Percentiles rank a stretch among this genome's conserved stretches.
Evolutionary conservation across 2,329 filamentous ascomycete species (phyloP).

Genomic region (Magnaporthiopsis poae): DNA sequence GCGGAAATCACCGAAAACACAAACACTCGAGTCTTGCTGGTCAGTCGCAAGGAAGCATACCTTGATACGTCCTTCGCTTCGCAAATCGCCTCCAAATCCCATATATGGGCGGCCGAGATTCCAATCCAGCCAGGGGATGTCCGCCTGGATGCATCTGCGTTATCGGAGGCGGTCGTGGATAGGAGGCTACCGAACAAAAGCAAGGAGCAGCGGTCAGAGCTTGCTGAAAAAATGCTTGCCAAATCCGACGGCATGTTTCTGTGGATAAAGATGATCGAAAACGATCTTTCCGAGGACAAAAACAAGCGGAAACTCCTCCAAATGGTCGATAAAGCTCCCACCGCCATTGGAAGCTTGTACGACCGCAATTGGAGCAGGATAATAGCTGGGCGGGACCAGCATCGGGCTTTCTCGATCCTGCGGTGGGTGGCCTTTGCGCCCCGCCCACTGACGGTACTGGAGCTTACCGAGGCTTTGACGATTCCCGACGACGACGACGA

Average conservation of each 20-base stretch:
- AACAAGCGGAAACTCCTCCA: background rate
- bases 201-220: background rate
- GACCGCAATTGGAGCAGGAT: background rate
- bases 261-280: background rate
- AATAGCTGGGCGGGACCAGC: too few species aligned
- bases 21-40: background rate
- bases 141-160: background rate
- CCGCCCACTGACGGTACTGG: background rate
- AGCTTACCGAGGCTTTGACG: background rate
- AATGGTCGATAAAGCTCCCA: background rate
- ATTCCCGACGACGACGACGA: background rate
- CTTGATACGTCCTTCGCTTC: background rate
- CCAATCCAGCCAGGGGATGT: background rate
- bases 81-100: too few species aligned
- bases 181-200: background rate
- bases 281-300: background rate
- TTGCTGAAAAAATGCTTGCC: background rate
- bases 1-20: background rate
- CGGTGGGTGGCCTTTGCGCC: background rate
- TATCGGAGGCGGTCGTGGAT: background rate
- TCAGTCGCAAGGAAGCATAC: background rate
- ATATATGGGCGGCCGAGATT: background rate
- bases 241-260: conserved; percentile 1
- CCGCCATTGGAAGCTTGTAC: background rate
- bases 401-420: background rate